Evolutionary conservation across 2,329 filamentous ascomycete species (phyloP), one percentile per base, ranked within the genome.

Genomic region (Colletotrichum filicis): DNA sequence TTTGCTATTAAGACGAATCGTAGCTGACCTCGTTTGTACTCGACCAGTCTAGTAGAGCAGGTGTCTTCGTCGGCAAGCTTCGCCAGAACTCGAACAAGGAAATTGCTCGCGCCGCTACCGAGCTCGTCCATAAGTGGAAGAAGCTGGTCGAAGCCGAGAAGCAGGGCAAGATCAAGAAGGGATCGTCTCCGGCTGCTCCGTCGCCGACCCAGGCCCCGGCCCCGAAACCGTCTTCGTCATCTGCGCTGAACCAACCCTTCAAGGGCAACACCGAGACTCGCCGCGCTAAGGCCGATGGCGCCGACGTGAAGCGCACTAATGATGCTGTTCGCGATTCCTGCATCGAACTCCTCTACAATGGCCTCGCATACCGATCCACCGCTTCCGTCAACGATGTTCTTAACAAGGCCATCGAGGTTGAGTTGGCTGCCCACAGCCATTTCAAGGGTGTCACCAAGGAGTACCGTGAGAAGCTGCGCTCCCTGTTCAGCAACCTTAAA

Each of bases 401-500:
- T 73, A 89, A 92, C 75, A 91, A 91, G 76, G 91, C 93, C 56
- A 90, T 97, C 74, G 95, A 97, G 81, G 91, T 98, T 55, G 97
- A 99, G 86, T 82, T 89, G 49, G 94, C 95, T 8, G 94, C 94
- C 6, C 95, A 88, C 83, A 88, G 87, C 69, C 85, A 88, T 35
- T 93, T 92, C 81, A 92, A 92, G 69, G 91, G 92, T 67, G 92
- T 95, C 78, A 92, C 88, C 19, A 84, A 91, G 59, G 90, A 92
- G 62, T 99, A 99, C 88, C 93, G 93, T 80, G 89, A 88, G 76
- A 98, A 98, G 87, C 93, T 98, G 78, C 93, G 96, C 76, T 97
- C 95, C 24, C 91, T 99, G 26, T 98, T 95, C 85, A 92, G 95
- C 81, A 98, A 98, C 80, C 90, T 99, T 77, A 98, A 98, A 87